Conservation (phyloP, 495 filamentous ascomycete species). For the Xylaria sp. region DNA sequence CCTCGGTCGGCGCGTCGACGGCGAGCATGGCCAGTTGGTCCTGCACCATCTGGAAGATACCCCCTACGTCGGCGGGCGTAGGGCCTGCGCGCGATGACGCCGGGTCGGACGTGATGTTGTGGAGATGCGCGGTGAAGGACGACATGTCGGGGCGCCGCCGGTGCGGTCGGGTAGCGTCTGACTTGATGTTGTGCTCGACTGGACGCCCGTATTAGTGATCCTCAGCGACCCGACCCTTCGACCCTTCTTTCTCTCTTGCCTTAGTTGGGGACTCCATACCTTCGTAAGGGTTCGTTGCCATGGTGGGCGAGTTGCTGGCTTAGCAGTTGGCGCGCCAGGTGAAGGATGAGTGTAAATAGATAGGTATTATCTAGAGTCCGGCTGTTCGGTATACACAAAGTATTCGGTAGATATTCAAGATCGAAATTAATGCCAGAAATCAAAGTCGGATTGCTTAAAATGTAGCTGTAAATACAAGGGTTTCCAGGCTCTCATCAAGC, state of each 20-base stretch:
- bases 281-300: constrained; percentile 56
- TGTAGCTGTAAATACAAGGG: neutral
- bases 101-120: constrained; percentile 60
- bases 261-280: constrained; percentile 35
- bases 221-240: too few relatives aligned
- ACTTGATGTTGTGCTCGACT: constrained; percentile 86
- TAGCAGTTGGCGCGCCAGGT: neutral
- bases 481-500: neutral
- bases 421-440: neutral
- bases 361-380: neutral
- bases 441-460: neutral
- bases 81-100: constrained; percentile 64
- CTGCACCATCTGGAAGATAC: constrained; percentile 61
- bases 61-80: constrained; percentile 74
- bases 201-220: constrained; percentile 19
- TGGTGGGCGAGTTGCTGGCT: constrained; percentile 31
- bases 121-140: constrained; percentile 82
- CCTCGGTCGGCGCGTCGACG: constrained; percentile 57
- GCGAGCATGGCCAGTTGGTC: constrained; percentile 55
- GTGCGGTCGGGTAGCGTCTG: constrained; percentile 46
- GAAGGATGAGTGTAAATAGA: neutral
- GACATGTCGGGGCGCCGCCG: constrained; percentile 81
- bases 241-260: neutral
- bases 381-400: neutral
- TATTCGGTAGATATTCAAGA: neutral